phyloP scores from a whole-genome alignment of 2,329 filamentous ascomycete species.

The Coniochaeta sp. region DNA sequence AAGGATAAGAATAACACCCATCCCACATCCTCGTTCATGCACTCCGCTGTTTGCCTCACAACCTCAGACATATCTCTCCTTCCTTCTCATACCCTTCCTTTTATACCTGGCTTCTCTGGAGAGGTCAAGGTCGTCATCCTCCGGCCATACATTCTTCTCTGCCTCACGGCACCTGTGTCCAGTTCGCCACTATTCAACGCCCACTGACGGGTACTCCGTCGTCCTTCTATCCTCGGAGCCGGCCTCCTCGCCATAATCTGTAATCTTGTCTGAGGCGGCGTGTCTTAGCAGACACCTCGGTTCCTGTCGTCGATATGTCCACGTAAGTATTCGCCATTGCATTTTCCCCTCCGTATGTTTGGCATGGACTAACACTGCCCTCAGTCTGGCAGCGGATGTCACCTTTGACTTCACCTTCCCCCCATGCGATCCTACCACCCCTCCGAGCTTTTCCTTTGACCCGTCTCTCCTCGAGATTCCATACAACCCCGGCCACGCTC shows the following conservation, averaged over 20 bases:
- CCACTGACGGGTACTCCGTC: constrained; percentile 16
- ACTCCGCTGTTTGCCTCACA: constrained; percentile 17
- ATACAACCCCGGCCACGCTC: constrained; percentile 47
- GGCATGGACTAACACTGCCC: constrained; percentile 7
- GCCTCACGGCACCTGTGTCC: constrained; percentile 7
- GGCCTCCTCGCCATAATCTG: constrained; percentile 9
- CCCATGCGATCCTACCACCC: constrained; percentile 42
- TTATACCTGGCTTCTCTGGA: constrained; percentile 16
- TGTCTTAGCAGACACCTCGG: not conserved
- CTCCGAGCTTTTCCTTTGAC: constrained; percentile 49
- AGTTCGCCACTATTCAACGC: constrained; percentile 8
- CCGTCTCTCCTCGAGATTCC: constrained; percentile 49
- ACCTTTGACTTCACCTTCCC: constrained; percentile 56
- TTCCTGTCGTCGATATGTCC: constrained; percentile 28
- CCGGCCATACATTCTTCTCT: constrained; percentile 8
- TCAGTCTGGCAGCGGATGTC: constrained; percentile 56
- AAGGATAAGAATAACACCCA: constrained; percentile 20
- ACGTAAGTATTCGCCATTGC: constrained; percentile 26
- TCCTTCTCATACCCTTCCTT: constrained; percentile 3
- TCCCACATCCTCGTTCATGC: constrained; percentile 11
- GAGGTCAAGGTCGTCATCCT: constrained; percentile 13
- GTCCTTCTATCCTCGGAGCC: constrained; percentile 7
- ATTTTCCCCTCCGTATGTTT: constrained; percentile 4
- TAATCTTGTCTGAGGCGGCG: constrained; percentile 9
- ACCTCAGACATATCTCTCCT: constrained; percentile 17